These are phyloP conservation scores for Exophiala dermatitidis DNA, from an alignment of 2,329 filamentous ascomycete species.

Conservation along the genomic window DNA sequence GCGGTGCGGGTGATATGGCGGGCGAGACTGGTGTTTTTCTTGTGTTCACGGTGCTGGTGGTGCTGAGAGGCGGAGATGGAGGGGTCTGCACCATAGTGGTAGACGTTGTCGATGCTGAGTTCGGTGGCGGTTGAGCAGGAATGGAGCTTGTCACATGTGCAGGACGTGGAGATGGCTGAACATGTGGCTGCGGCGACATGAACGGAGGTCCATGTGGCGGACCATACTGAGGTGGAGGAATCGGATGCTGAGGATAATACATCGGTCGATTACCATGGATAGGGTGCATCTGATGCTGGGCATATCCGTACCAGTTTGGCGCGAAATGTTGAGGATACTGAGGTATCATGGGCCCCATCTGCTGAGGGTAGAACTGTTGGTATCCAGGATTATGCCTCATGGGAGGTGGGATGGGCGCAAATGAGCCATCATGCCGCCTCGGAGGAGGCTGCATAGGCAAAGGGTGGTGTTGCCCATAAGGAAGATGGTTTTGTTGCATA, in stretches of 20 bases:
- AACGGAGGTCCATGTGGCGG: constrained; percentile 27
- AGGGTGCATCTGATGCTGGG: constrained; percentile 36
- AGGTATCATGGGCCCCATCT: constrained; percentile 47
- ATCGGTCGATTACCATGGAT: constrained; percentile 37
- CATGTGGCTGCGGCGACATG: constrained; percentile 21
- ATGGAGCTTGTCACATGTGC: constrained; percentile 15
- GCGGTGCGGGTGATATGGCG: constrained; percentile 30
- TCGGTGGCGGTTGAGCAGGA: constrained; percentile 29
- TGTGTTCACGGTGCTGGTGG: constrained; percentile 24
- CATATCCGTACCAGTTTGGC: constrained; percentile 40
- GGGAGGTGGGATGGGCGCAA: constrained; percentile 41
- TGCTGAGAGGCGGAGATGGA: constrained; percentile 25
- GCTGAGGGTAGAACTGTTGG: constrained; percentile 51
- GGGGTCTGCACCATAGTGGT: constrained; percentile 35
- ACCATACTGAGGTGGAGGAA: constrained; percentile 36
- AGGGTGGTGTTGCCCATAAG: constrained; percentile 36
- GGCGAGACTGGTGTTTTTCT: constrained; percentile 23
- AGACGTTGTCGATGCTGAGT: constrained; percentile 25
- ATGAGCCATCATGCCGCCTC: constrained; percentile 41
- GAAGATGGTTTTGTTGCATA: constrained; percentile 31
- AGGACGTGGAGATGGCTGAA: constrained; percentile 23
- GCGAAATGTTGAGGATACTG: constrained; percentile 41
- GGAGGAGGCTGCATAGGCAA: constrained; percentile 45
- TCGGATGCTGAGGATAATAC: constrained; percentile 39
- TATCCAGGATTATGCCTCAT: constrained; percentile 54